A percentile compares a stretch with the other conserved stretches of the same genome.
These are phyloP conservation scores for Calonectria pteridis DNA, from an alignment of 2,329 filamentous ascomycete genomes.

Conservation along the genomic window DNA sequence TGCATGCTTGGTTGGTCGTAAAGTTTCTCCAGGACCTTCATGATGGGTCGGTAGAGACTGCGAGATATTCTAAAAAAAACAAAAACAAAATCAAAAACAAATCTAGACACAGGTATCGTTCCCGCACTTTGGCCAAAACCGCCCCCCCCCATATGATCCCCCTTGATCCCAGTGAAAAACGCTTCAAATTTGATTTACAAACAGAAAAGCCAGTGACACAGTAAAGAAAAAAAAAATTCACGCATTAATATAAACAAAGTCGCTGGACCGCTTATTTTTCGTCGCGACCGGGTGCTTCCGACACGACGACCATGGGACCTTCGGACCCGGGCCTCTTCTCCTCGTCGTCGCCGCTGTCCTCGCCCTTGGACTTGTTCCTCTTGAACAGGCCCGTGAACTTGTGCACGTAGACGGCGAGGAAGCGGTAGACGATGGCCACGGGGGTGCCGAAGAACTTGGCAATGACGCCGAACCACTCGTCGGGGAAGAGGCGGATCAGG, in stretches of 20 bases:
- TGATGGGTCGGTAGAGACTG: slow-evolving; percentile 1
- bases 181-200: neutral
- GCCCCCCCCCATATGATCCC: neutral
- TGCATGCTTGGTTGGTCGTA: neutral
- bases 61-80: neutral
- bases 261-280: neutral
- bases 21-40: neutral
- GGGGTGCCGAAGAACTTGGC: neutral
- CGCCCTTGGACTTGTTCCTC: neutral
- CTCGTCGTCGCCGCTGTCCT: neutral
- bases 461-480: slow-evolving; percentile 42
- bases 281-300: neutral
- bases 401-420: neutral
- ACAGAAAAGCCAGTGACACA: neutral
- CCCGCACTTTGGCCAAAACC: neutral
- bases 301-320: neutral
- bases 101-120: neutral
- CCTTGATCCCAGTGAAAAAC: neutral
- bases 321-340: neutral
- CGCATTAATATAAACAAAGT: neutral
- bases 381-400: neutral
- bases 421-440: neutral
- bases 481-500: slow-evolving; percentile 63
- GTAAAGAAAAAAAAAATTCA: neutral
- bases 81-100: neutral